Evolutionary conservation across 2,329 filamentous ascomycete species (phyloP).

Genomic region (Neonectria ditissima): DNA sequence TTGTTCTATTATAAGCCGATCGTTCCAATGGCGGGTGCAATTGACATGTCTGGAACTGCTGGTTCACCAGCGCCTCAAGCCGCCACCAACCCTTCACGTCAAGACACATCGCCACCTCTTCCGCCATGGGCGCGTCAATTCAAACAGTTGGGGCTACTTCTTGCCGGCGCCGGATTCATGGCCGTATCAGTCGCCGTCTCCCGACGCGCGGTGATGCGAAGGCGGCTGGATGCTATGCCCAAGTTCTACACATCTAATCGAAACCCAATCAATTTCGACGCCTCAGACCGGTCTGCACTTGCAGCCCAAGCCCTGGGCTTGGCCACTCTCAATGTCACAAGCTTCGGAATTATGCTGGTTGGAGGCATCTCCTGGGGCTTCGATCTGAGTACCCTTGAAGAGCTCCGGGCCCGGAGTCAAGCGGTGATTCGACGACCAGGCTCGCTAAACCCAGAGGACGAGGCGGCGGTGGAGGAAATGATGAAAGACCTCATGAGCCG

Average conservation of each 20-base stretch:
- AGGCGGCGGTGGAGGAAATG: conserved; percentile 73
- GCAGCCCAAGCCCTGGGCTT: conserved; percentile 86
- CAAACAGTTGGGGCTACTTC: conserved; percentile 76
- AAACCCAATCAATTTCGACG: conserved; percentile 41
- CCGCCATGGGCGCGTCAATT: conserved; percentile 58
- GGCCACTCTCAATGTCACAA: conserved; percentile 86
- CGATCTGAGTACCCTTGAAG: conserved; percentile 77
- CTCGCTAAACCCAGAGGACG: conserved; percentile 58
- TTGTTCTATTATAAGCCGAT: neutral
- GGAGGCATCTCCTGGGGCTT: conserved; percentile 83
- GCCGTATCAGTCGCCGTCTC: conserved; percentile 78
- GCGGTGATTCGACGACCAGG: conserved; percentile 53
- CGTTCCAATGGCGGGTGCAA: conserved; percentile 33
- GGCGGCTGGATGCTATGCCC: conserved; percentile 71
- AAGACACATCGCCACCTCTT: conserved; percentile 49
- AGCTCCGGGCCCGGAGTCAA: conserved; percentile 68
- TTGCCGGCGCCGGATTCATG: conserved; percentile 81
- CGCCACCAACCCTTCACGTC: conserved; percentile 33
- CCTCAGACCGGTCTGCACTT: conserved; percentile 63
- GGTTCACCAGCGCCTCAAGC: conserved; percentile 30
- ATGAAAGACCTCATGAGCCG: conserved; percentile 69
- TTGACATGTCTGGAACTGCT: conserved; percentile 32
- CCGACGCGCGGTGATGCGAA: conserved; percentile 75
- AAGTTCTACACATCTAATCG: conserved; percentile 77
- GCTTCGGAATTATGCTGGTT: conserved; percentile 77